Conservation (phyloP, 2,329 filamentous ascomycete species). For the Aspergillus pseudoterreus region DNA sequence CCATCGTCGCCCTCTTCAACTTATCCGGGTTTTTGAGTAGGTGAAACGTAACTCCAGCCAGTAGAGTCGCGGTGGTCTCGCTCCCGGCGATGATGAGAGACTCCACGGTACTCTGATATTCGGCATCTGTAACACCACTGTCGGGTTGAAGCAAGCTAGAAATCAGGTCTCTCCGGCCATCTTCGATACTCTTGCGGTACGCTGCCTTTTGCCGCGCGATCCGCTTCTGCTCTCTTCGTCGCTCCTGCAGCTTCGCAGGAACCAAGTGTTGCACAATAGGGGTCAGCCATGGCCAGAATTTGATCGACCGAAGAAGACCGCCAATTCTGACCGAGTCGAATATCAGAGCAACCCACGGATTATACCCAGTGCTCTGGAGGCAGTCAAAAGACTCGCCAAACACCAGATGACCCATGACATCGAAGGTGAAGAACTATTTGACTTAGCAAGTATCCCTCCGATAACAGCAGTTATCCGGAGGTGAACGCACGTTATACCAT, state of each 20-base stretch:
- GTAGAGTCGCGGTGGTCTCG: constrained; percentile 5
- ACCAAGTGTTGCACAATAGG: background rate
- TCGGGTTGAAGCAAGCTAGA: constrained; percentile 1
- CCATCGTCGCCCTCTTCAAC: background rate
- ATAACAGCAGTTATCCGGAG: background rate
- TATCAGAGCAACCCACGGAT: constrained; percentile 41
- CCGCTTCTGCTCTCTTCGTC: background rate
- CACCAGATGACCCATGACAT: constrained; percentile 37
- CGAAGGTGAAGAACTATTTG: constrained; percentile 34
- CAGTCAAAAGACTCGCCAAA: constrained; percentile 41
- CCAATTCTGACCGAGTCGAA: constrained; percentile 22
- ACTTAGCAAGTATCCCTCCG: background rate
- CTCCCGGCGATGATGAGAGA: constrained; percentile 6
- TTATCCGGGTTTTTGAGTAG: constrained; percentile 2
- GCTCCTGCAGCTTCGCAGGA: background rate
- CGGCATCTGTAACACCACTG: constrained; percentile 1
- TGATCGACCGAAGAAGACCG: constrained; percentile 3
- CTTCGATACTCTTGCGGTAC: constrained; percentile 1
- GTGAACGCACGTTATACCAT: constrained; percentile 30
- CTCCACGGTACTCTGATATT: constrained; percentile 5
- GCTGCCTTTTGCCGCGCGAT: background rate
- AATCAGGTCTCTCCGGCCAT: constrained; percentile 1
- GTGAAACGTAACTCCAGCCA: constrained; percentile 1
- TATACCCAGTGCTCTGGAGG: constrained; percentile 32
- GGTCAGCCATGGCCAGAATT: constrained; percentile 6